A percentile compares a stretch with the other conserved stretches of the same genome.
These are phyloP conservation scores for Sphagnum fallax DNA, from an alignment of 228 moss, liverwort and hornwort genomes.

Conservation along the genomic window DNA sequence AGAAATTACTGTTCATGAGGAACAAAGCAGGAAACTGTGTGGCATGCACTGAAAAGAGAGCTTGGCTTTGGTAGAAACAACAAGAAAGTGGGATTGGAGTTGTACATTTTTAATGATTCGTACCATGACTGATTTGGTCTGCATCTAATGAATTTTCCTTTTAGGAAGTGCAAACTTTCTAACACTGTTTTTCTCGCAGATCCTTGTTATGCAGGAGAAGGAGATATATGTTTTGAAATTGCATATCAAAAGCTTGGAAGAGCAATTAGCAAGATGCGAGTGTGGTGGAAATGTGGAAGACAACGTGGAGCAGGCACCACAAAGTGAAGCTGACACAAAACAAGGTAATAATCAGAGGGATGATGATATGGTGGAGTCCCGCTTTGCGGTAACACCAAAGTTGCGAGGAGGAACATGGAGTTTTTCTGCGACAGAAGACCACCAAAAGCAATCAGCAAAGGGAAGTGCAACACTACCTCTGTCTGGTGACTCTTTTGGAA, in stretches of 20 bases:
- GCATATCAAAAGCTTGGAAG: slow-evolving; percentile 28
- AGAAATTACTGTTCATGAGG: no score
- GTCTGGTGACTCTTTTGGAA: slow-evolving; percentile 21
- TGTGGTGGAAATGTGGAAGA: slow-evolving; percentile 16
- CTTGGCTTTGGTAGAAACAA: no score
- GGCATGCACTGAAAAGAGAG: no score
- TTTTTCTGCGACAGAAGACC: not conserved
- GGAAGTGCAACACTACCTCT: not conserved
- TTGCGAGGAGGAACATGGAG: slow-evolving; percentile 20
- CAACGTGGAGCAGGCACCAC: slow-evolving; percentile 9
- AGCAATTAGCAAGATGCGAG: slow-evolving; percentile 28
- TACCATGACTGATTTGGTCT: no score
- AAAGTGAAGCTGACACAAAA: not conserved
- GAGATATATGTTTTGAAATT: slow-evolving; percentile 37
- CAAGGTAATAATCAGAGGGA: not conserved
- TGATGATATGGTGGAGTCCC: slow-evolving; percentile 18
- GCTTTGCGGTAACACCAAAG: slow-evolving; percentile 19
- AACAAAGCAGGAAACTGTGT: no score
- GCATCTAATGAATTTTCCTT: no score
- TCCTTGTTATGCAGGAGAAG: slow-evolving; percentile 44
- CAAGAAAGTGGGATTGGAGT: no score
- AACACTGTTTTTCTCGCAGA: slow-evolving; percentile 12
- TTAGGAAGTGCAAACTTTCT: no score
- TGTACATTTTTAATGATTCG: no score
- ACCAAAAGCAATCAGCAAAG: slow-evolving; percentile 10